These are phyloP conservation scores for Malassezia slooffiae DNA, from an alignment of 1,284 basidiomycete species.

Conservation along the genomic window DNA sequence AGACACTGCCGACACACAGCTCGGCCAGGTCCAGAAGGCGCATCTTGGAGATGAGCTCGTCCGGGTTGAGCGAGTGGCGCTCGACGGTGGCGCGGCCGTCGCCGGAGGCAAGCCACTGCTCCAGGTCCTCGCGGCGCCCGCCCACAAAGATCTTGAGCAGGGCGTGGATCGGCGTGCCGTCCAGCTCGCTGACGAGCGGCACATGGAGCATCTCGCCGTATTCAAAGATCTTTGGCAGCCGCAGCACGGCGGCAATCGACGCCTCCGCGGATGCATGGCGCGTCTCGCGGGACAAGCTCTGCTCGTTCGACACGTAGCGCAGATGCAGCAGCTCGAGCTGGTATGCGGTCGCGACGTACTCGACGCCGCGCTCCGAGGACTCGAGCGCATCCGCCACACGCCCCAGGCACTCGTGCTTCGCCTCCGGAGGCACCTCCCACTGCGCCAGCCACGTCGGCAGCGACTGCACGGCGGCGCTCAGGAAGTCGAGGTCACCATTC, in stretches of 20 bases:
- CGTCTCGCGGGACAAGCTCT: constrained; percentile 11
- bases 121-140: constrained; percentile 24
- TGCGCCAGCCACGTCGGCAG: constrained; percentile 38
- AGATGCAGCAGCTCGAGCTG: constrained; percentile 37
- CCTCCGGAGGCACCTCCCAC: constrained; percentile 27
- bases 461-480: constrained; percentile 24
- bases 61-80: constrained; percentile 18
- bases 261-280: constrained; percentile 23
- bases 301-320: constrained; percentile 28
- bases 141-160: constrained; percentile 39
- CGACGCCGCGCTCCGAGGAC: constrained; percentile 25
- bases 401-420: constrained; percentile 29
- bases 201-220: constrained; percentile 37
- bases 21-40: constrained; percentile 39
- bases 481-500: constrained; percentile 41
- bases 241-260: constrained; percentile 32
- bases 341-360: constrained; percentile 26
- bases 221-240: constrained; percentile 38
- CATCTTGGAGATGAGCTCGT: constrained; percentile 34
- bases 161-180: constrained; percentile 21
- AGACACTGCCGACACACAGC: constrained; percentile 34
- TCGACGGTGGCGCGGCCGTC: constrained; percentile 14
- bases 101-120: constrained; percentile 16
- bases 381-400: constrained; percentile 30
- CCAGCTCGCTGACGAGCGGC: constrained; percentile 23